A percentile compares a stretch with the other conserved stretches of the same genome.
Conservation (phyloP, 2,329 filamentous ascomycete species). For the Cercospora zeina region DNA sequence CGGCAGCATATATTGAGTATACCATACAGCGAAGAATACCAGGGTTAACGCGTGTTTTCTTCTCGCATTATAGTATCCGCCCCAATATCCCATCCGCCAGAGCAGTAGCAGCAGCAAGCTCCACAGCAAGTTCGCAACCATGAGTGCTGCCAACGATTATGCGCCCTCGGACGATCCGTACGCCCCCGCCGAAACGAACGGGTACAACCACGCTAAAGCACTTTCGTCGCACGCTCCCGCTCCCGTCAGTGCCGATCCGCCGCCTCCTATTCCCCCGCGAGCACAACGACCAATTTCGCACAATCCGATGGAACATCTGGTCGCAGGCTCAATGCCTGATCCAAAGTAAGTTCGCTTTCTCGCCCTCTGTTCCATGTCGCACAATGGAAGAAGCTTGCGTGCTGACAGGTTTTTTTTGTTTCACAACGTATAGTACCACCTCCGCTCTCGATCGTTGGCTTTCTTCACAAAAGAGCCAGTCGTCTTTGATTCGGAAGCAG, state of each 20-base stretch:
- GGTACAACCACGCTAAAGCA: constrained; percentile 4
- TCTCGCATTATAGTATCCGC: constrained; percentile 8
- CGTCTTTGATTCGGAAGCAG: constrained; percentile 25
- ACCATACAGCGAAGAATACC: background rate
- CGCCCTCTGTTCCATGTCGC: background rate
- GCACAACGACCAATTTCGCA: constrained; percentile 11
- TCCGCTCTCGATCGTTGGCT: constrained; percentile 35
- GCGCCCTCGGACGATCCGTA: background rate
- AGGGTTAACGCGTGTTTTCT: constrained; percentile 9
- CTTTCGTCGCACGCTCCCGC: background rate
- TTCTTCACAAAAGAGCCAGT: constrained; percentile 31
- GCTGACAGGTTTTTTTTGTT: constrained; percentile 6
- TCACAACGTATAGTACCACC: constrained; percentile 25
- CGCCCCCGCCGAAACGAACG: constrained; percentile 17
- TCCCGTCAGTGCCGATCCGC: background rate
- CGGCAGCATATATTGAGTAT: constrained; percentile 25
- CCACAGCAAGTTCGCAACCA: constrained; percentile 3
- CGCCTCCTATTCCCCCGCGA: constrained; percentile 7
- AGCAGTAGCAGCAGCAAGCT: constrained; percentile 9
- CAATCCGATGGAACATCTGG: constrained; percentile 28
- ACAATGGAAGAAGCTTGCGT: background rate
- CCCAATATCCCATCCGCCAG: constrained; percentile 7
- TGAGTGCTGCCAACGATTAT: background rate
- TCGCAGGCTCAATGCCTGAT: constrained; percentile 33
- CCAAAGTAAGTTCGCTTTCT: constrained; percentile 30